These are phyloP conservation scores for Nakazawaea ambrosiae DNA, from an alignment of 805 yeast genomes.

Conservation along the genomic window DNA sequence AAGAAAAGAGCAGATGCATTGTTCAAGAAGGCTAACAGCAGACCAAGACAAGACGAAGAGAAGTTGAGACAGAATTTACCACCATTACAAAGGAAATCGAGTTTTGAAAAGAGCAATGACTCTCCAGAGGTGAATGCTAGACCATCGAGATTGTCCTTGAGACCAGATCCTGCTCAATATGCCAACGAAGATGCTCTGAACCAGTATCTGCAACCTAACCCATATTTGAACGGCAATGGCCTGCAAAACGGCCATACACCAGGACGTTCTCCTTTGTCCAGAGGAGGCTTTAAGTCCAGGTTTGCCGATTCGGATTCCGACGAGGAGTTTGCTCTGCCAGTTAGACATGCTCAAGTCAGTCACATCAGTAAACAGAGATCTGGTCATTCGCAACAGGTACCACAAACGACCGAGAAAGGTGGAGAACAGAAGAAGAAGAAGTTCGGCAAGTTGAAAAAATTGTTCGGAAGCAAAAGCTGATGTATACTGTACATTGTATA, in stretches of 20 bases:
- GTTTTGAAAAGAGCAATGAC: slow-evolving; percentile 41
- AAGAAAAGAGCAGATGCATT: slow-evolving; percentile 43
- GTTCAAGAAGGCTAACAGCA: slow-evolving; percentile 41
- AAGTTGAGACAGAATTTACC: slow-evolving; percentile 25
- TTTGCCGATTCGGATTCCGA: slow-evolving; percentile 64
- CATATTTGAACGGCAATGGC: slow-evolving; percentile 2
- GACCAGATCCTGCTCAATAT: slow-evolving; percentile 6
- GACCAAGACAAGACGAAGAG: slow-evolving; percentile 17
- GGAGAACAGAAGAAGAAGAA: slow-evolving; percentile 23
- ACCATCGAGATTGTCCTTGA: slow-evolving; percentile 10
- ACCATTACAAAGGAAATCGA: slow-evolving; percentile 39
- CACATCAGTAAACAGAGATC: neutral
- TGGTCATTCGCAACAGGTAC: slow-evolving; percentile 8
- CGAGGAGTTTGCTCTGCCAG: slow-evolving; percentile 23
- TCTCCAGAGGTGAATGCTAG: slow-evolving; percentile 3
- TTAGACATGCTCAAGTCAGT: slow-evolving; percentile 1
- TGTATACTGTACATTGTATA: too few species aligned
- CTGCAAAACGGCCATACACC: too few species aligned
- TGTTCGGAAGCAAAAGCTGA: slow-evolving; percentile 19
- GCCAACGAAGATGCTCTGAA: slow-evolving; percentile 20
- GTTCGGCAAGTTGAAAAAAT: slow-evolving; percentile 26
- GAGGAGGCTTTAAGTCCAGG: slow-evolving; percentile 40
- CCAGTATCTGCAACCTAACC: slow-evolving; percentile 16
- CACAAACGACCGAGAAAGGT: neutral
- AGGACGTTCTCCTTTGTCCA: too few species aligned